Base-by-base conservation (phyloP, 805 yeast genomes). In the Metschnikowia peoriensis region DNA sequence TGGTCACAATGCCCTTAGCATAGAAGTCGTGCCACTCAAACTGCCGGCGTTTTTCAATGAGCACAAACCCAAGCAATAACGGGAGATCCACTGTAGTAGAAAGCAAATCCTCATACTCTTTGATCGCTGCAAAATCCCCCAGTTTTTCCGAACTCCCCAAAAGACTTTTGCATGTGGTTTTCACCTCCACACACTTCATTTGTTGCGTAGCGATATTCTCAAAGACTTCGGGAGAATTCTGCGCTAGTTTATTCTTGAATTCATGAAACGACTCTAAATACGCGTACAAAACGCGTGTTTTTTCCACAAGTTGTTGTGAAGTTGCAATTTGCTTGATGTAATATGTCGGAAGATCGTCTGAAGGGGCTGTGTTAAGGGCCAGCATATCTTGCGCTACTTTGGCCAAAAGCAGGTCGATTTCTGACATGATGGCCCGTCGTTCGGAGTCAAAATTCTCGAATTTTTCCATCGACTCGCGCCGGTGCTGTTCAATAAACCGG, bases 61-160 rank as follows among this genome's bases (percentile, higher is more conserved):
- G 55, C 66, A 82, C 78, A n/a, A 86, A 71, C 1, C 94, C 94
- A 64, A 87, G 86, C 1, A 87, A 67, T 11, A 87, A 63, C 0
- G 96, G 96, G 28, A 88, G 63, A 63, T 88, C 94, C 12, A 81
- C 74, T 0, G 86, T 81, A 40, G 73, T 58, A 2, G 78, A 70
- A 6, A 74, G 62, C 50, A 68, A 63, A 53, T 75, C 73, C 57
- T 75, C 78, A 22, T 67, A 58, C 9, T 51, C 53, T 45, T 70
- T 72, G 29, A 73, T 66, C 22, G 54, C 39, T 3, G 43, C 11
- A 16, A 58, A 44, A 3, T 39, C 16, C 12, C 38, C 45, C 11
- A 22, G n/a, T 38, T 44, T 48, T 14, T 54, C 57, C 6, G 53
- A 17, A 4, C 64, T 56, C 12, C 59, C 41, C 15, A 73, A 62